Evolutionary conservation across 2,329 filamentous ascomycete species (phyloP).

Genomic region (Didymella exigua): DNA sequence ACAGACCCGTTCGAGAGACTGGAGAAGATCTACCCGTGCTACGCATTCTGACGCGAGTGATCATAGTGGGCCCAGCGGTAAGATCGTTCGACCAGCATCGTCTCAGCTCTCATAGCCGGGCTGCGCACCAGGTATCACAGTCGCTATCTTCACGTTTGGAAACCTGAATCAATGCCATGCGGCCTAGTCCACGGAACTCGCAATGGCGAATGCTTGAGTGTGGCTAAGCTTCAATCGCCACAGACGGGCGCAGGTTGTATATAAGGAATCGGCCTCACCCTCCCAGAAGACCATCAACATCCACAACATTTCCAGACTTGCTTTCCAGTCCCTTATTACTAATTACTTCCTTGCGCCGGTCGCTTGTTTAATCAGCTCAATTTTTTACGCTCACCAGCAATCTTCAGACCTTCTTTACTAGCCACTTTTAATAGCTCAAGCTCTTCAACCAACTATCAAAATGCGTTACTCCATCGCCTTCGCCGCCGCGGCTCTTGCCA

Average conservation of each 20-base stretch:
- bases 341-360: conserved; percentile 45
- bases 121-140: conserved; percentile 32
- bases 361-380: conserved; percentile 40
- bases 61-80: conserved; percentile 13
- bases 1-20: conserved; percentile 15
- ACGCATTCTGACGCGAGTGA: conserved; percentile 16
- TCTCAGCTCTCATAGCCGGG: conserved; percentile 31
- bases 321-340: conserved; percentile 33
- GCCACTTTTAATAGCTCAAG: conserved; percentile 18
- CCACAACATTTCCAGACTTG: conserved; percentile 39
- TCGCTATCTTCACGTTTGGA: conserved; percentile 21
- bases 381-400: conserved; percentile 23
- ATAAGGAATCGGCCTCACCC: conserved; percentile 30
- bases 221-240: conserved; percentile 37
- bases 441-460: conserved; percentile 40
- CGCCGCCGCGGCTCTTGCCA: conserved; percentile 55
- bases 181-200: conserved; percentile 8
- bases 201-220: conserved; percentile 35
- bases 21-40: conserved; percentile 31
- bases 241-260: conserved; percentile 23
- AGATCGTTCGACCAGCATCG: conserved; percentile 35
- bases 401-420: conserved; percentile 18
- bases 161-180: conserved; percentile 12
- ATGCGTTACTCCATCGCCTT: conserved; percentile 57
- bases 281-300: conserved; percentile 32